Percentiles rank a stretch among this genome's conserved stretches.
These are phyloP conservation scores for Hebeloma cylindrosporum DNA, from an alignment of 768 basidiomycete genomes.

Conservation along the genomic window DNA sequence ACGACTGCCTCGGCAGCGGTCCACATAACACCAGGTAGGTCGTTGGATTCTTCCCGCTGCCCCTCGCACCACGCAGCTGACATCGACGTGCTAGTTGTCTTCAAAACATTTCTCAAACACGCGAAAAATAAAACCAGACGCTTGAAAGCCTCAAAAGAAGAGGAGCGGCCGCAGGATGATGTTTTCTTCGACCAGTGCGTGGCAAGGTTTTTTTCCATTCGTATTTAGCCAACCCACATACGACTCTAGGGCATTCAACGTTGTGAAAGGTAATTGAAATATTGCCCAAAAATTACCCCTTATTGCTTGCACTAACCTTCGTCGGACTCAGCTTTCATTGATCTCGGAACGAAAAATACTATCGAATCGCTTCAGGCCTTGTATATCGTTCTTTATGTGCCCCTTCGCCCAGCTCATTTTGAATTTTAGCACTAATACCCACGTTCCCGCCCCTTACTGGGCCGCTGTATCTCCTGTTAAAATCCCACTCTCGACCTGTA, in stretches of 20 bases:
- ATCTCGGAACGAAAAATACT: conserved; percentile 62
- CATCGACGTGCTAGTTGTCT: conserved; percentile 37
- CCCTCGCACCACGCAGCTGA: not conserved
- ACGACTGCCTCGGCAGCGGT: conserved; percentile 53
- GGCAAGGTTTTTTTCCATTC: not conserved
- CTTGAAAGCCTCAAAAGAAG: conserved; percentile 33
- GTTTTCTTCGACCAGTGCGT: conserved; percentile 70
- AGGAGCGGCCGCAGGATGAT: conserved; percentile 55
- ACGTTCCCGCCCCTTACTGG: conserved; percentile 67
- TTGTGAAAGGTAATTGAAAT: conserved; percentile 49
- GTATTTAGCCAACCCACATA: not conserved
- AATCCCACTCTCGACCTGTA: conserved; percentile 58
- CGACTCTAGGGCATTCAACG: conserved; percentile 56
- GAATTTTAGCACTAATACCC: conserved; percentile 57
- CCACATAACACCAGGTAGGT: conserved; percentile 52
- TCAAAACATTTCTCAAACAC: conserved; percentile 54
- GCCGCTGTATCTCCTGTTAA: conserved; percentile 57
- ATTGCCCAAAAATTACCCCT: not conserved
- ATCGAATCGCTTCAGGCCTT: conserved; percentile 72
- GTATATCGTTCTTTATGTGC: conserved; percentile 32
- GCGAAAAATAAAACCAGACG: conserved; percentile 42
- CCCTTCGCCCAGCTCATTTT: not conserved
- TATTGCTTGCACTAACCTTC: too few relatives aligned
- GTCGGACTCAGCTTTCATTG: conserved; percentile 71
- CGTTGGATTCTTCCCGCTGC: not conserved